Conservation (phyloP, 148 eudicot species). For the Arctostaphylos glauca region DNA sequence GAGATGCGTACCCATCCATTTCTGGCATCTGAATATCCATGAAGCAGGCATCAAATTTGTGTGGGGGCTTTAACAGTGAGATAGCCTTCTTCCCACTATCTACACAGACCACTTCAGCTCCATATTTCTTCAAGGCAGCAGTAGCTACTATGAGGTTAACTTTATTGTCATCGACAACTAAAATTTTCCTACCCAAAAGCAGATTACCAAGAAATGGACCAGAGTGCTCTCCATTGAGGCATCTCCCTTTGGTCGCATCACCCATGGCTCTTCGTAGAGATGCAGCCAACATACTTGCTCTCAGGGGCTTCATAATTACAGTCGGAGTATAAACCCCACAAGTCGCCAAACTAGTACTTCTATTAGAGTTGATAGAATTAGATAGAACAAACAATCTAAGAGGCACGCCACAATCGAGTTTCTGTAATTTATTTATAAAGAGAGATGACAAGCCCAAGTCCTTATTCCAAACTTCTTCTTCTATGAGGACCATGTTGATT, state of each 20-base stretch:
- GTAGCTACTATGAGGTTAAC: slow-evolving; percentile 88
- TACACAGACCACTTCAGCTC: slow-evolving; percentile 85
- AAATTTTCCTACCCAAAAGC: slow-evolving; percentile 72
- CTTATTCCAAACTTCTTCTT: slow-evolving; percentile 75
- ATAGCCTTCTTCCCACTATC: slow-evolving; percentile 77
- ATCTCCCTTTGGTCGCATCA: slow-evolving; percentile 54
- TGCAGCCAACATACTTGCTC: slow-evolving; percentile 86
- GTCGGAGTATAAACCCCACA: slow-evolving; percentile 37
- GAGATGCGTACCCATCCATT: slow-evolving; percentile 79
- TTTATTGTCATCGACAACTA: slow-evolving; percentile 85
- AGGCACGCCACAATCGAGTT: slow-evolving; percentile 19
- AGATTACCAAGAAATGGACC: slow-evolving; percentile 49
- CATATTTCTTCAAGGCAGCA: slow-evolving; percentile 85
- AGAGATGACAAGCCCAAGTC: slow-evolving; percentile 34
- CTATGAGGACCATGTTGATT: slow-evolving; percentile 59
- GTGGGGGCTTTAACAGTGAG: slow-evolving; percentile 65
- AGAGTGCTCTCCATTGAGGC: slow-evolving; percentile 42
- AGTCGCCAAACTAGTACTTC: slow-evolving; percentile 21
- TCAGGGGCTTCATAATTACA: slow-evolving; percentile 70
- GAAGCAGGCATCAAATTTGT: slow-evolving; percentile 81
- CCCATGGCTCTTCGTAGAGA: slow-evolving; percentile 83
- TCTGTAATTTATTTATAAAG: slow-evolving; percentile 36
- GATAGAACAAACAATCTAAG: slow-evolving; percentile 65
- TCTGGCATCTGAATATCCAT: slow-evolving; percentile 99
- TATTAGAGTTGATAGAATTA: slow-evolving; percentile 37